Evolutionary conservation across 2,329 filamentous ascomycete species (phyloP).

Genomic region (Grosmannia huntii): DNA sequence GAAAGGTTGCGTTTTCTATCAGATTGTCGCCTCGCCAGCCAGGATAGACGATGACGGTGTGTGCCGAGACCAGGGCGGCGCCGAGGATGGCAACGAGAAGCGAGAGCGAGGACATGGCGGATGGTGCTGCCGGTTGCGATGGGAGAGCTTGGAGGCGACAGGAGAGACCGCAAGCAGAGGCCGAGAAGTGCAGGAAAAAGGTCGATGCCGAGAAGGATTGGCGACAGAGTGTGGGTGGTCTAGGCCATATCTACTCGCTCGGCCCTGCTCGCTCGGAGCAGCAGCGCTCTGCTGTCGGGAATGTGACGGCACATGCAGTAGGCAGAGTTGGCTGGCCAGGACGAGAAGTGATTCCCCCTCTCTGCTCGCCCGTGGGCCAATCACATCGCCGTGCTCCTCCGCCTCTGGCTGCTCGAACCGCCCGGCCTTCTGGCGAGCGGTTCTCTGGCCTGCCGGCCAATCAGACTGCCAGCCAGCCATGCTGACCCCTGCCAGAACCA

Average conservation of each 20-base stretch:
- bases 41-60: conserved; percentile 76
- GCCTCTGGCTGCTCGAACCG: not conserved
- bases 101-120: conserved; percentile 26
- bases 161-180: no score
- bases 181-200: not conserved
- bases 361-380: not conserved
- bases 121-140: not conserved
- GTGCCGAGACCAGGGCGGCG: conserved; percentile 44
- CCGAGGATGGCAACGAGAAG: conserved; percentile 31
- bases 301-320: not conserved
- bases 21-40: conserved; percentile 82
- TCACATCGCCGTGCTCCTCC: not conserved
- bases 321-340: not conserved
- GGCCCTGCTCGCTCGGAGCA: not conserved
- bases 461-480: not conserved
- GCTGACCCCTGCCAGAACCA: not conserved
- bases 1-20: conserved; percentile 62
- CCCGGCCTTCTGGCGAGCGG: not conserved
- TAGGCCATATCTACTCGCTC: not conserved
- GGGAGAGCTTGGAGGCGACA: not conserved
- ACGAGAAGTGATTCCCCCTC: not conserved
- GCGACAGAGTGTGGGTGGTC: not conserved
- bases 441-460: not conserved
- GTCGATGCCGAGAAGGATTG: not conserved
- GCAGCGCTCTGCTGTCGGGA: not conserved